phyloP scores from a whole-genome alignment of 495 filamentous ascomycete species.

The Penicillium simplicissimum region DNA sequence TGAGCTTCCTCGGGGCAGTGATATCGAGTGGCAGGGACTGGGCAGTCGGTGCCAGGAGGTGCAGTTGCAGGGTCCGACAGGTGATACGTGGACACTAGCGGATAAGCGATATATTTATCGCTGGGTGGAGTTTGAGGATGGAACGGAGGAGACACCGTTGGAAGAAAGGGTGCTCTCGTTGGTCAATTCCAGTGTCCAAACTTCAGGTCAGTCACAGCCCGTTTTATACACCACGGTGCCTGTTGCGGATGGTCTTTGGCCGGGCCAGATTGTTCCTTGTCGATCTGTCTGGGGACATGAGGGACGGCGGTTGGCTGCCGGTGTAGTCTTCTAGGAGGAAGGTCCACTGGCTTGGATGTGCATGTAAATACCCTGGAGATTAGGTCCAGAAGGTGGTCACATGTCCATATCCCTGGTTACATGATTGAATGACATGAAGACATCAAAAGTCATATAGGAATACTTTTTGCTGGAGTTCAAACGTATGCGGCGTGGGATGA shows the following conservation, averaged over 20 bases:
- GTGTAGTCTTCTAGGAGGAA: constrained; percentile 38
- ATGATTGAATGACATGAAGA: not conserved
- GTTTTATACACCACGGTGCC: constrained; percentile 39
- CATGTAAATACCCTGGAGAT: not conserved
- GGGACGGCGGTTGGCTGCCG: constrained; percentile 40
- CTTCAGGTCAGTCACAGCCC: constrained; percentile 26
- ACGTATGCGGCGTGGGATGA: not conserved
- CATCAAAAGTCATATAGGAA: not conserved
- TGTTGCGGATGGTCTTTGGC: constrained; percentile 26
- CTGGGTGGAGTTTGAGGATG: constrained; percentile 34
- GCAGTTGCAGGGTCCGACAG: constrained; percentile 21
- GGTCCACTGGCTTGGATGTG: not conserved
- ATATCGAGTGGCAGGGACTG: constrained; percentile 72
- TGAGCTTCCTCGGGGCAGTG: constrained; percentile 64
- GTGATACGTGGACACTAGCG: constrained; percentile 25
- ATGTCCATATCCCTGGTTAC: not conserved
- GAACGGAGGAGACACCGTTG: constrained; percentile 14
- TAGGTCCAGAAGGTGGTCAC: not conserved
- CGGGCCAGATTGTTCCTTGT: constrained; percentile 49
- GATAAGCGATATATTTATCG: constrained; percentile 28
- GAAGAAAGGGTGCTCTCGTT: constrained; percentile 26
- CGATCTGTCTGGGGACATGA: constrained; percentile 46
- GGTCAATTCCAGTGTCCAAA: constrained; percentile 16
- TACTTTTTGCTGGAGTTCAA: no score
- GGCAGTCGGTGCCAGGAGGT: constrained; percentile 38